Percentiles rank a stretch among this genome's conserved stretches.
Evolutionary conservation across 257 asterid species (phyloP).

Genomic region (Buddleja alternifolia): DNA sequence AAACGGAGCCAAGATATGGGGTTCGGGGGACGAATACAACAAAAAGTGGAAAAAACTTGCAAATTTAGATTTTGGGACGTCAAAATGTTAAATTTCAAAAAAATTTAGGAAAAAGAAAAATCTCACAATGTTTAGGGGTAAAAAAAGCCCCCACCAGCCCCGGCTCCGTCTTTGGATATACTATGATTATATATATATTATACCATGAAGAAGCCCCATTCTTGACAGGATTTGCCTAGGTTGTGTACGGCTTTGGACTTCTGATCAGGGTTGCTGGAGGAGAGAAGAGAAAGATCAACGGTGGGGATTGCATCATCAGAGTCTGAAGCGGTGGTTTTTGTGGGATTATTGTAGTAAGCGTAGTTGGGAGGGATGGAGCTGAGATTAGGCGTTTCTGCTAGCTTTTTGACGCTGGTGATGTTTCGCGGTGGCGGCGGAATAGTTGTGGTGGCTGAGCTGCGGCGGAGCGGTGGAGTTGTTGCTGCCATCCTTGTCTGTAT

Average conservation of each 20-base stretch:
- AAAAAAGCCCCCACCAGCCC: too few species aligned
- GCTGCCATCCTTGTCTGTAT: conserved; percentile 28
- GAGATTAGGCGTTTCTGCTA: conserved; percentile 45
- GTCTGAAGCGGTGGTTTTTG: conserved; percentile 34
- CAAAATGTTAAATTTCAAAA: too few species aligned
- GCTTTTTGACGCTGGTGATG: conserved; percentile 38
- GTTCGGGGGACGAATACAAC: too few species aligned
- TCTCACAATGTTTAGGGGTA: too few species aligned
- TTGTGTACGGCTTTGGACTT: conserved; percentile 46
- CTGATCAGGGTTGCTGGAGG: conserved; percentile 35
- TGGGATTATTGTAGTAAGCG: conserved; percentile 36
- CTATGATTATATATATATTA: too few species aligned
- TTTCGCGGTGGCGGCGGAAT: neutral
- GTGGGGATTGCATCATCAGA: conserved; percentile 47
- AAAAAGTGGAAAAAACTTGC: too few species aligned
- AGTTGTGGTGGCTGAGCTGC: neutral
- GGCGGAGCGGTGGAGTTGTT: conserved; percentile 5
- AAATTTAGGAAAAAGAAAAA: too few species aligned
- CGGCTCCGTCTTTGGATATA: too few species aligned
- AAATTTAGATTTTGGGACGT: too few species aligned
- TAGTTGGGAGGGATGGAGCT: conserved; percentile 51
- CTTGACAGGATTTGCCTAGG: conserved; percentile 52
- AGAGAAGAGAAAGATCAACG: conserved; percentile 51
- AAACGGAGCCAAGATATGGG: too few species aligned
- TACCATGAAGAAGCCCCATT: conserved; percentile 75